phyloP scores from a whole-genome alignment of 1,284 basidiomycete genomes.

The Meripilus lineatus region DNA sequence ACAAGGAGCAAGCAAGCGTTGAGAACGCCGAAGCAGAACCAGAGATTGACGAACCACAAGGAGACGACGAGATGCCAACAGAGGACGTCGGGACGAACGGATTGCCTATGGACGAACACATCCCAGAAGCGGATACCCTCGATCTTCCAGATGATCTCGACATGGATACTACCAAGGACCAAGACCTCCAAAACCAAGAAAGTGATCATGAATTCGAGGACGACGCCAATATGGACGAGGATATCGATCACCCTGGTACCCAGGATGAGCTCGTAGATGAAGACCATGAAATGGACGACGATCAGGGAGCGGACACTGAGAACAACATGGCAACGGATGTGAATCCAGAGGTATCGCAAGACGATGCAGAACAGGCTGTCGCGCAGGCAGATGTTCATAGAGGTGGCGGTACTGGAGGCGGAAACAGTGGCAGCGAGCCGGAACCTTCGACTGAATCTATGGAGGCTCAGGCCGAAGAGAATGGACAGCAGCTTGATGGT shows the following conservation, averaged over 20 bases:
- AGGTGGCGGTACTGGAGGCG: slow-evolving; percentile 26
- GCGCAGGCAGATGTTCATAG: slow-evolving; percentile 38
- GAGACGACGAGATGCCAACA: slow-evolving; percentile 23
- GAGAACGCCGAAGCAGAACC: slow-evolving; percentile 32
- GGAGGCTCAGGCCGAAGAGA: too few relatives aligned
- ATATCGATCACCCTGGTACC: slow-evolving; percentile 16
- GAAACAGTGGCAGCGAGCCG: too few relatives aligned
- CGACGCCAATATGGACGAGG: slow-evolving; percentile 13
- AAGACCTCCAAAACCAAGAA: slow-evolving; percentile 20
- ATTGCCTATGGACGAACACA: slow-evolving; percentile 65
- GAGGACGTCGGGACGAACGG: slow-evolving; percentile 46
- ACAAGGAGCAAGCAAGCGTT: slow-evolving; percentile 25
- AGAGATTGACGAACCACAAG: slow-evolving; percentile 26
- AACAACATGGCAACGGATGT: slow-evolving; percentile 15
- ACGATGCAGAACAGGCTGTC: slow-evolving; percentile 22
- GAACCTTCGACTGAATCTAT: too few relatives aligned
- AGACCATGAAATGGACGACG: slow-evolving; percentile 18
- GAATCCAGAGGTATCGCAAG: slow-evolving; percentile 13
- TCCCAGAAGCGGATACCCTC: slow-evolving; percentile 74
- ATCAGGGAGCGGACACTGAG: slow-evolving; percentile 7
- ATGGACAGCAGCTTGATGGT: too few relatives aligned
- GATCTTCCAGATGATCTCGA: slow-evolving; percentile 85
- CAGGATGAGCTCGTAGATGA: slow-evolving; percentile 18
- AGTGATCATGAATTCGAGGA: slow-evolving; percentile 31
- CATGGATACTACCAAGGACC: slow-evolving; percentile 41